Evolutionary conservation across 2,329 filamentous ascomycete species (phyloP), one percentile per base, ranked within the genome.

Genomic region (Apiospora pterosperma): DNA sequence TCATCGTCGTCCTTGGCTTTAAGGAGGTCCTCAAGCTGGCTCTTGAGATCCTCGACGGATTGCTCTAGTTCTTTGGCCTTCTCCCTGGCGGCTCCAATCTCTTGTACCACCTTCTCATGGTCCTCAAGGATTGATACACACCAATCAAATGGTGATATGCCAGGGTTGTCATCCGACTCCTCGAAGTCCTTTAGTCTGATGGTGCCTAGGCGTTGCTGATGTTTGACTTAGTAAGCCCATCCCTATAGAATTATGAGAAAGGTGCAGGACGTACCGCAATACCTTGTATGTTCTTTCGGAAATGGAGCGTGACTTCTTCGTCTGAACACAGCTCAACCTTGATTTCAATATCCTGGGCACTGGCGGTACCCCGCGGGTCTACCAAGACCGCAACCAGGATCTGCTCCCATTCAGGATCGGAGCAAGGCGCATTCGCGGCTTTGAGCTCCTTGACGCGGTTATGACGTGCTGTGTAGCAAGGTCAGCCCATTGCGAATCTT

Each of bases 81-180:
- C 62, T 75, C 76, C 63, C 78, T 81, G 62, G 82, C 76, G 14
- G 77, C 70, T 2, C 73, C 77, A 14, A 85, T 74, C 19, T 82
- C 77, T 52, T 79, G 74, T 59, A 81, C 78, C 39, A 82, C 81
- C 34, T 77, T 76, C 23, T 76, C 73, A 59, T 84, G 80, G 21
- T 82, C 79, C 64, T 84, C 77, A 11, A 85, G 82, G 5, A 88
- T 86, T 23, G 81, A 79, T 48, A 84, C 84, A 65, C 89, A 91
- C 91, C 91, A 94, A 64, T 91, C 87, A 67, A 91, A 90, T 4
- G 89, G 79, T 63, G 88, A 84, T 67, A 92, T 83, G 67, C 85
- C 84, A 10, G 69, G 67, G 66, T 88, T 84, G 52, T 85, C 82
- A 38, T 83, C 81, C 64, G 85, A 81, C 68, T 83, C 79, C 41